phyloP scores from a whole-genome alignment of 2,329 filamentous ascomycete genomes.

The Thelonectria blattea region DNA sequence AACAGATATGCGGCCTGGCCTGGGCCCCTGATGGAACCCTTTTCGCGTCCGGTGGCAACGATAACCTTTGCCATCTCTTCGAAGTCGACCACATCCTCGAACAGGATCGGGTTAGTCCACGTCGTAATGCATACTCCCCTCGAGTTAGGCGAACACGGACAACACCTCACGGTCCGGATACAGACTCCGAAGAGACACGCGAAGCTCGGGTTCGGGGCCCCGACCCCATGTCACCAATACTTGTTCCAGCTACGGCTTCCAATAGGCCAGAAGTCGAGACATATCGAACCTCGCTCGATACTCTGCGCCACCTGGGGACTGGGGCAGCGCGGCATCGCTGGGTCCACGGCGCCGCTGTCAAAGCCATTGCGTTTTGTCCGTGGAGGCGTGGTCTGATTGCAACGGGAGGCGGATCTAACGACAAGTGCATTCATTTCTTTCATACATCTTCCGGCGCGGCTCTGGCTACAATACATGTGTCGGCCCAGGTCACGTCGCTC shows the following conservation, averaged over 20 bases:
- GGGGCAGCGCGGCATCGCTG: constrained; percentile 74
- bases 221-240: not conserved
- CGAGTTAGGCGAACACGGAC: constrained; percentile 10
- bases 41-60: constrained; percentile 90
- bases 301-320: constrained; percentile 55
- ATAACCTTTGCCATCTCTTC: constrained; percentile 87
- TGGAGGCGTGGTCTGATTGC: constrained; percentile 89
- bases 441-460: constrained; percentile 83
- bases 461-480: constrained; percentile 88
- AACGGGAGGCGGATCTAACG: constrained; percentile 90
- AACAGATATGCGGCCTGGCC: constrained; percentile 92
- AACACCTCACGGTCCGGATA: constrained; percentile 15
- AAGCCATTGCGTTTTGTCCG: constrained; percentile 95
- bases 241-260: not conserved
- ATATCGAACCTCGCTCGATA: constrained; percentile 40
- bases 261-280: constrained; percentile 25
- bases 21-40: constrained; percentile 79
- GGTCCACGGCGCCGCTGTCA: constrained; percentile 85
- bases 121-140: constrained; percentile 4
- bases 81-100: constrained; percentile 65
- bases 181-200: constrained; percentile 18
- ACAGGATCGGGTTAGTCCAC: constrained; percentile 7
- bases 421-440: constrained; percentile 95
- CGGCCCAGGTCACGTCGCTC: constrained; percentile 90
- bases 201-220: constrained; percentile 15